Base-by-base conservation (phyloP, 306 rosid genomes). In the Hippophae rhamnoides region DNA sequence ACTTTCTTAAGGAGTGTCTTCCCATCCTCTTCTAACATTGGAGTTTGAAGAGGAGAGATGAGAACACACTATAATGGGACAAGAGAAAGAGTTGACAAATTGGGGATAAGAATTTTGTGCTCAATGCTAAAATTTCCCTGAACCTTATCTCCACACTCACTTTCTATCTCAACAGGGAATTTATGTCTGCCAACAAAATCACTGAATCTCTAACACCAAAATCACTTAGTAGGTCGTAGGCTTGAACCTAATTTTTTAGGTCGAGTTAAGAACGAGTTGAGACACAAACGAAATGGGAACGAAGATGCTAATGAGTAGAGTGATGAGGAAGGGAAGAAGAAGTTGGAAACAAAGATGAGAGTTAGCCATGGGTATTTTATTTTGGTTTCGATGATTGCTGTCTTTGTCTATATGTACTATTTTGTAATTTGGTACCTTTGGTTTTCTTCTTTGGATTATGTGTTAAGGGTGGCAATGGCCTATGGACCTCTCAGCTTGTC, bases 91-190 rank as follows among this genome's bases (percentile, higher is more conserved):
- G 94, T 82, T 4, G 87, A 69, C 61, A 85, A 7, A 48, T 60
- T 90, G 27, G 96, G 97, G 75, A 87, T 87, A 8, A 90, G 92
- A 62, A 90, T 90, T 47, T 74, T 90, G 78, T 90, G 98, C 49
- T 90, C 89, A 0, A 89, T 87, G 74, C 52, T 42, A 1, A 0
- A 2, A 31, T 13, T 65, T n/a, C 96, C 92, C 7, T 85, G 40
- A 42, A 87, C 98, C 65, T 87, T 90, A 5, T 90, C 96, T 5
- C 75, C 95, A 59, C 87, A 90, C 5, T 50, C 2, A 18, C 98
- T 90, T 7, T 76, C 98, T 38, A 90, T 0, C 55, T 90, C 98
- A 8, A 87, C 98, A 0, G 90, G 96, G 56, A 78, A 90, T 0
- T 96, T 96, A 73, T 87, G 96, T 57, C 98, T 71, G 5, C 23